Conservation (phyloP, 805 yeast species). For the Dipodascopsis uninucleata region DNA sequence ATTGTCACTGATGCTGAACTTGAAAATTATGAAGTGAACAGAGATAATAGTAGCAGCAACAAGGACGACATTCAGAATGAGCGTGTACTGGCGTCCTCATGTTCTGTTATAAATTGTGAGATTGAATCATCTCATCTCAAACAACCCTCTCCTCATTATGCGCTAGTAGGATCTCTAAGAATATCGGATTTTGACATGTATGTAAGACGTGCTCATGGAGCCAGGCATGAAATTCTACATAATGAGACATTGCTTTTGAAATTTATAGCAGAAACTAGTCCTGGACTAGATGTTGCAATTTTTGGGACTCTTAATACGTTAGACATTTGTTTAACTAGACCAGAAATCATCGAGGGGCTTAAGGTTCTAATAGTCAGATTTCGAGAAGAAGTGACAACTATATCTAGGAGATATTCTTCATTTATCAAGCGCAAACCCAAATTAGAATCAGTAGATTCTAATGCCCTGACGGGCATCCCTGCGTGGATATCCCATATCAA, state of each 20-base stretch:
- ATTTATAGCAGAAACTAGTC: conserved; percentile 24
- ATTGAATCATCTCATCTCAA: conserved; percentile 33
- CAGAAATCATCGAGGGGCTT: conserved; percentile 24
- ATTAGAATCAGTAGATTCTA: conserved; percentile 3
- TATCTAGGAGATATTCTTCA: not conserved
- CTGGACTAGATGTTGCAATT: conserved; percentile 19
- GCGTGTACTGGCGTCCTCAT: conserved; percentile 37
- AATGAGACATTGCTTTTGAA: conserved; percentile 16
- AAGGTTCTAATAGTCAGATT: conserved; percentile 18
- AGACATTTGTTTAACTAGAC: conserved; percentile 21
- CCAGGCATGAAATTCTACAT: conserved; percentile 13
- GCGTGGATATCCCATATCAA: conserved; percentile 33
- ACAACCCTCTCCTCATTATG: conserved; percentile 28
- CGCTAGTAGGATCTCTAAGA: conserved; percentile 29
- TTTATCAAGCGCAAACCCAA: not conserved
- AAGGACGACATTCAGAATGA: conserved; percentile 13
- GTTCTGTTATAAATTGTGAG: conserved; percentile 35
- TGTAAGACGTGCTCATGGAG: conserved; percentile 11
- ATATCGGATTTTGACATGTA: conserved; percentile 23
- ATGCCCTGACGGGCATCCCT: conserved; percentile 25
- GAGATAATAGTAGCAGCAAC: not conserved
- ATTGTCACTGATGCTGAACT: conserved; percentile 25
- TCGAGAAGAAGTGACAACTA: conserved; percentile 10
- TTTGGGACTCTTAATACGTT: conserved; percentile 17
- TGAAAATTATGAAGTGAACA: not conserved